These are phyloP conservation scores for Xylaria intraflava DNA, from an alignment of 495 filamentous ascomycete species.

Conservation along the genomic window DNA sequence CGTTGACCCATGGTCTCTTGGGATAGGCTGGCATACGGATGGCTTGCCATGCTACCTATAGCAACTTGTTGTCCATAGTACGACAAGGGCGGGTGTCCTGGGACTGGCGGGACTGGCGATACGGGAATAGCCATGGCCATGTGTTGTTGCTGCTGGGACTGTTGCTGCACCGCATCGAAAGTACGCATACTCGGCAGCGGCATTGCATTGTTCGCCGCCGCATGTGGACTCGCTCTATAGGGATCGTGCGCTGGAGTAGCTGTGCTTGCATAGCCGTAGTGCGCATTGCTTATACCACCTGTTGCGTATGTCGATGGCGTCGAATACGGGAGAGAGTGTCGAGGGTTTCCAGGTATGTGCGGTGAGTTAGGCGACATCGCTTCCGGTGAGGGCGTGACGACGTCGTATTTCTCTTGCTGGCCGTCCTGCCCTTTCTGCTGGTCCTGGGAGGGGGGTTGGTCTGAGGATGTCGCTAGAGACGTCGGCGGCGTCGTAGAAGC, in stretches of 20 bases:
- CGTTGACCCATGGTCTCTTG: constrained; percentile 32
- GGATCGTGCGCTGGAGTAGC: constrained; percentile 35
- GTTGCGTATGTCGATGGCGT: constrained; percentile 49
- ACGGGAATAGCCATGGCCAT: constrained; percentile 28
- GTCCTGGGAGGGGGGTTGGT: constrained; percentile 2
- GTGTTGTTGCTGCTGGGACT: constrained; percentile 39
- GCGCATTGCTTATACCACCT: constrained; percentile 39
- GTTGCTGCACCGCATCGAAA: constrained; percentile 43
- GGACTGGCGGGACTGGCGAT: constrained; percentile 22
- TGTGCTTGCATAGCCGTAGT: constrained; percentile 52
- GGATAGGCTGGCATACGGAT: constrained; percentile 38
- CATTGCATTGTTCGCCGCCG: constrained; percentile 42
- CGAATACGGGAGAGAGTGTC: constrained; percentile 49
- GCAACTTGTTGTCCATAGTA: constrained; percentile 32
- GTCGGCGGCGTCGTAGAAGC: neutral
- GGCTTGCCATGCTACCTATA: constrained; percentile 33
- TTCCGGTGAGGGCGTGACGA: constrained; percentile 26
- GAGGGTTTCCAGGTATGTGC: constrained; percentile 36
- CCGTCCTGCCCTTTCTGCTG: constrained; percentile 15
- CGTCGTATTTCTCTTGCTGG: constrained; percentile 17
- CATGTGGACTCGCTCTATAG: constrained; percentile 45
- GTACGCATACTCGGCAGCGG: constrained; percentile 63
- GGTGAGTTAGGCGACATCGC: constrained; percentile 45
- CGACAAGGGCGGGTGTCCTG: constrained; percentile 28
- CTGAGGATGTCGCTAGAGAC: neutral